Evolutionary conservation across 2,329 filamentous ascomycete species (phyloP).

Genomic region (Ceratocystis destructans): DNA sequence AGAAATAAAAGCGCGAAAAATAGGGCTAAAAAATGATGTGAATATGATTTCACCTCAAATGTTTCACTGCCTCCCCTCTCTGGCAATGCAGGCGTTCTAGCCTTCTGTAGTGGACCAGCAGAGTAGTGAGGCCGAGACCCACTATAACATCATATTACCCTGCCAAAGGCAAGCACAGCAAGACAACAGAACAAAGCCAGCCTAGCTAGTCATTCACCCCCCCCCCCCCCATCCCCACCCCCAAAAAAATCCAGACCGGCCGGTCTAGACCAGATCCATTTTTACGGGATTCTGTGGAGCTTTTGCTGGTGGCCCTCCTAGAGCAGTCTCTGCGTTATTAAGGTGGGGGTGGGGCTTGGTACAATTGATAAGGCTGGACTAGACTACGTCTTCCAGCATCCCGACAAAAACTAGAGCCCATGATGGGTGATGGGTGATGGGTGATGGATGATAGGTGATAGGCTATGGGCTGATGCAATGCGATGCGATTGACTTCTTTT

Average conservation of each 20-base stretch:
- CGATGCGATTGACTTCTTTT: too few relatives aligned
- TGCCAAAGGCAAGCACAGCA: background rate
- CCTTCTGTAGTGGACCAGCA: background rate
- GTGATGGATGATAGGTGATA: too few relatives aligned
- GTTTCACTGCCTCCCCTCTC: background rate
- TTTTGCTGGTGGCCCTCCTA: background rate
- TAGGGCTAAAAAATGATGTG: too few relatives aligned
- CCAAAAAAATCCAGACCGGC: background rate
- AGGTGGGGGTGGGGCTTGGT: background rate
- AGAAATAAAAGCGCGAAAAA: too few relatives aligned
- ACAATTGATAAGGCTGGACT: background rate
- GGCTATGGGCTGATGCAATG: too few relatives aligned
- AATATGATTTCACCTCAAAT: too few relatives aligned
- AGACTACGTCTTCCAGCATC: background rate
- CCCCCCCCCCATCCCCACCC: background rate
- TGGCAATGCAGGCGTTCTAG: background rate
- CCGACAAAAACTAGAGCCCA: too few relatives aligned
- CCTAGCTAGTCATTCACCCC: background rate
- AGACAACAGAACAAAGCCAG: background rate
- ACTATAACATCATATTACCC: background rate
- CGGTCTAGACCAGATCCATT: background rate
- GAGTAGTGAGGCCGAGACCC: background rate
- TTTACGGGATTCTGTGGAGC: background rate
- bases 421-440: too few relatives aligned
- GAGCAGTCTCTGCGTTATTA: background rate